Evolutionary conservation across 495 filamentous ascomycete genomes (phyloP).

Genomic region (Rhizodiscina lignyota): DNA sequence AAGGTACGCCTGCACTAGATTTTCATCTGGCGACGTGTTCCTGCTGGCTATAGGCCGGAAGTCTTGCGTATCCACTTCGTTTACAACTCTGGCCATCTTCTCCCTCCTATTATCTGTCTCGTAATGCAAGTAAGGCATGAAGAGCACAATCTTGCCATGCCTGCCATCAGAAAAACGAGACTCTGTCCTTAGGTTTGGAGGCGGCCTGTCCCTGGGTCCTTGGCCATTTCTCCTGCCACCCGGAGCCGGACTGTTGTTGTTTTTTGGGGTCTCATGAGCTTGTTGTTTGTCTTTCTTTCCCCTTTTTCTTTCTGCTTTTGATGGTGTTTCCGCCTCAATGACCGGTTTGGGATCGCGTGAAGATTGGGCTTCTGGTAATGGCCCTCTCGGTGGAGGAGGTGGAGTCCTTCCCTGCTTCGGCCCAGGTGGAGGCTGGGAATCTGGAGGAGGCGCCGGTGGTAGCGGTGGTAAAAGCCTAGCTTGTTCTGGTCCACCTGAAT

Average conservation of each 20-base stretch:
- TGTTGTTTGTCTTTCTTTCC: constrained; percentile 8
- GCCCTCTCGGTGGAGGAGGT: background rate
- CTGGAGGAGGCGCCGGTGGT: too few species aligned
- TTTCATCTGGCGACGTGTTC: constrained; percentile 38
- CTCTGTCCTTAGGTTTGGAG: too few species aligned
- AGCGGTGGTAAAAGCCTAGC: too few species aligned
- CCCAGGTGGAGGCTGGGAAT: too few species aligned
- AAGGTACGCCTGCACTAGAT: constrained; percentile 48
- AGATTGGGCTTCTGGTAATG: background rate
- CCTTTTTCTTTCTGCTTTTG: constrained; percentile 8
- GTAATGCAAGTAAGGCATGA: constrained; percentile 57
- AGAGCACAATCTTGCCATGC: constrained; percentile 36
- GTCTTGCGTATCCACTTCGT: constrained; percentile 23
- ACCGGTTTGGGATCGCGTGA: background rate
- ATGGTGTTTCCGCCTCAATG: constrained; percentile 1
- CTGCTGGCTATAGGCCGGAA: too few species aligned
- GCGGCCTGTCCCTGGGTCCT: too few species aligned
- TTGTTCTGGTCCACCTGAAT: background rate
- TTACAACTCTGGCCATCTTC: constrained; percentile 44
- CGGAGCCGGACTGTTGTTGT: background rate
- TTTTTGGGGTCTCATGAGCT: background rate
- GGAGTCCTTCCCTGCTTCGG: constrained; percentile 1
- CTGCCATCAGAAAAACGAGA: too few species aligned
- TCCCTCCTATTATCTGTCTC: constrained; percentile 39
- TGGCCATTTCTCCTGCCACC: background rate